Evolutionary conservation across 371 early-diverging fungal species (phyloP), one percentile per base, ranked within the genome.

Genomic region (Mortierella sp.): DNA sequence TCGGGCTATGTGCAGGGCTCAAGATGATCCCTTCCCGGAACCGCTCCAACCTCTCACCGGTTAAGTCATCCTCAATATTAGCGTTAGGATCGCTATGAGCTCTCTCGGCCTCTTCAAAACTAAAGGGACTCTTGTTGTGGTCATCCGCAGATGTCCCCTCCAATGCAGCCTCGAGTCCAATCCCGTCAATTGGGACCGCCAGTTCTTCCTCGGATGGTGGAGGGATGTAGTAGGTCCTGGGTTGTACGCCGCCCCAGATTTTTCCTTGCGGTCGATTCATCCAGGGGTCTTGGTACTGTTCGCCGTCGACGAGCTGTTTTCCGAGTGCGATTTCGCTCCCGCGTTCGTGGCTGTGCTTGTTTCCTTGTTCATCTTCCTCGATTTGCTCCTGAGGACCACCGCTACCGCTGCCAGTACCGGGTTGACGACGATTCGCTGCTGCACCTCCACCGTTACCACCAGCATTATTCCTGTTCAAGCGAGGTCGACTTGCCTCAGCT

Each of bases 221-320:
- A 46, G 82, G 76, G 19, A 74, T 46, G n/a, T 82, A 86, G 26
- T 50, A 86, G 0, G 82, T 77, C 64, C 55, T 64, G 34, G 79
- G 74, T 24, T 81, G 78, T 40, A 86, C 74, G 0, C 86, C 86
- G 14, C 86, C 86, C 86, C 86, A 86, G n/a, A 79, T 46, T 43
- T 51, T 76, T 3, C 82, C 86, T 3, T 78, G 78, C 13, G 76
- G 82, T 71, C 71, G 76, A 71, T 69, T 74, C 82, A 79, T 78
- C 69, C 76, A 79, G 0, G 77, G 82, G n/a, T 79, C 77, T 16
- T 69, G 79, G 21, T 71, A 54, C 9, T 81, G 72, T 51, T 79
- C 83, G 28, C 74, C 74, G 26, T 76, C 80, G 1, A 79, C 77
- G 4, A 70, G 26, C 13, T 83, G 76, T 9, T 73, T 76, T 0